A percentile compares a stretch with the other conserved stretches of the same genome.
phyloP scores from a whole-genome alignment of 352 stramenopile species.

The Globisporangium abappressorium region DNA sequence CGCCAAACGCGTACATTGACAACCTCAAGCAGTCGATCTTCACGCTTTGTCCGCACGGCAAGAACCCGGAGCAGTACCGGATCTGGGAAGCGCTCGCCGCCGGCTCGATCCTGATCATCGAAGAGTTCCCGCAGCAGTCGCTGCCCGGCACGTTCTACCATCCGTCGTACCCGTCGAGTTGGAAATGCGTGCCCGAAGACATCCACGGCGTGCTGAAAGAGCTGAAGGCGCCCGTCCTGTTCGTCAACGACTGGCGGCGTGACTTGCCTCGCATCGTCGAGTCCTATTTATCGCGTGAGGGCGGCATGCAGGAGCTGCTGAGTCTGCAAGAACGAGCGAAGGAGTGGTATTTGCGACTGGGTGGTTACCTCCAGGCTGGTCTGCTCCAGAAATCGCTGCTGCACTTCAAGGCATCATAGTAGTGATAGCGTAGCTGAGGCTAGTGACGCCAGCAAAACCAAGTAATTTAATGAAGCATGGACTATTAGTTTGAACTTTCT shows the following conservation, averaged over 20 bases:
- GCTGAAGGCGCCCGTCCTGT: slow-evolving; percentile 53
- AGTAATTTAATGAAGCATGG: not conserved
- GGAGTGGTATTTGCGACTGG: slow-evolving; percentile 37
- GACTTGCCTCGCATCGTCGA: slow-evolving; percentile 44
- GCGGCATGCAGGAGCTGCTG: slow-evolving; percentile 28
- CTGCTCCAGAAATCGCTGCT: slow-evolving; percentile 35
- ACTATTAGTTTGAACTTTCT: not conserved
- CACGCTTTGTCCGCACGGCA: slow-evolving; percentile 57
- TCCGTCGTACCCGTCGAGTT: slow-evolving; percentile 53
- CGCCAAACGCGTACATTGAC: slow-evolving; percentile 47
- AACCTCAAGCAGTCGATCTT: slow-evolving; percentile 58
- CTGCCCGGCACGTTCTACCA: slow-evolving; percentile 51
- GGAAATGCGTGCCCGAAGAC: slow-evolving; percentile 54
- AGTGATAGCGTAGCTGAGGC: too few relatives aligned
- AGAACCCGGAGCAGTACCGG: slow-evolving; percentile 67
- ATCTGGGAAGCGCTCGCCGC: slow-evolving; percentile 67
- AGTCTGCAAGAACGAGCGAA: slow-evolving; percentile 30
- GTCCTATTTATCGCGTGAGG: slow-evolving; percentile 22
- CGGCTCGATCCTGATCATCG: slow-evolving; percentile 61
- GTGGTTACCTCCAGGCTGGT: slow-evolving; percentile 45
- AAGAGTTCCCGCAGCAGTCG: slow-evolving; percentile 40
- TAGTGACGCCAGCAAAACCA: not conserved
- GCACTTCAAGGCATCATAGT: slow-evolving; percentile 21
- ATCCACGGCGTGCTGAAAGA: slow-evolving; percentile 48
- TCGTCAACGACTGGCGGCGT: slow-evolving; percentile 53